These are phyloP conservation scores for Penicillium simplicissimum DNA, from an alignment of 495 filamentous ascomycete species.

Conservation along the genomic window DNA sequence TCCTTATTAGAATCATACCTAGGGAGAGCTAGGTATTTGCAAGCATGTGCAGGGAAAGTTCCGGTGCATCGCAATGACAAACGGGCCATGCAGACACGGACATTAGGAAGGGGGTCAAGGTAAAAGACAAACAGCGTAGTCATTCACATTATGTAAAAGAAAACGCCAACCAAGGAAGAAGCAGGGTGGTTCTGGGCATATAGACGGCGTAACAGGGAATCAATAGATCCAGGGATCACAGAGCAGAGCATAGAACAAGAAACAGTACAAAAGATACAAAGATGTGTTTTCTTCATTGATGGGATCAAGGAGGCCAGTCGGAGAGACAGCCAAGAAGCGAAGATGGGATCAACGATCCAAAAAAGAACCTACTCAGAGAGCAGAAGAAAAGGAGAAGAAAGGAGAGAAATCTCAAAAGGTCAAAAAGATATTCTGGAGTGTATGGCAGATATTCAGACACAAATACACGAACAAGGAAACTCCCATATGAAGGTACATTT, in stretches of 20 bases:
- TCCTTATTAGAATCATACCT: neutral
- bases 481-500: slow-evolving; percentile 24
- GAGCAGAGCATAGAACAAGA: neutral
- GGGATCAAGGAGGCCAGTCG: slow-evolving; percentile 15
- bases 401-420: slow-evolving; percentile 5
- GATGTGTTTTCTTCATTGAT: slow-evolving; percentile 15
- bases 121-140: neutral
- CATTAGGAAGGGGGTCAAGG: neutral
- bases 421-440: neutral
- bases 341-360: slow-evolving; percentile 1
- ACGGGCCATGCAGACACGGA: neutral
- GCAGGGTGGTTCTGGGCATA: slow-evolving; percentile 1
- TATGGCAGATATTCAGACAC: slow-evolving; percentile 4
- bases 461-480: neutral
- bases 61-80: neutral
- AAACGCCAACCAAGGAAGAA: slow-evolving; percentile 8
- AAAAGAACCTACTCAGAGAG: slow-evolving; percentile 28
- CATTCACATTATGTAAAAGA: neutral
- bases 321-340: slow-evolving; percentile 22
- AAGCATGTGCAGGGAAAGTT: slow-evolving; percentile 17
- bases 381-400: slow-evolving; percentile 3
- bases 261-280: slow-evolving; percentile 7
- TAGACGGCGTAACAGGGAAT: neutral
- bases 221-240: neutral
- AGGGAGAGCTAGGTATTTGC: slow-evolving; percentile 2